These are phyloP conservation scores for Myrmaecium sp. DNA, from an alignment of 2,329 filamentous ascomycete genomes.

Conservation along the genomic window DNA sequence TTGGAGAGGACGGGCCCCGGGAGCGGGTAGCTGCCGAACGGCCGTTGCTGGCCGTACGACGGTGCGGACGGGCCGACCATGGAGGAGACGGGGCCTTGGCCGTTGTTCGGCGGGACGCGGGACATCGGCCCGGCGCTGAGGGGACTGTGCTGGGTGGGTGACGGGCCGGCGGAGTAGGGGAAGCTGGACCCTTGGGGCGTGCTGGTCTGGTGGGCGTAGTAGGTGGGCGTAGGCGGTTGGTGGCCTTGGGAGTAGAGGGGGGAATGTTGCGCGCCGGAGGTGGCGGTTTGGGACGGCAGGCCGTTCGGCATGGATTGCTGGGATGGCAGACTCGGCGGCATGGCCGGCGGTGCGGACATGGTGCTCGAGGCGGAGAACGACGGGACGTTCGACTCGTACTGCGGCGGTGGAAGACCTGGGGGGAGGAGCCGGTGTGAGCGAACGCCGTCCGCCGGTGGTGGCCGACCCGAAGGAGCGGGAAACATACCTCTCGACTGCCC, in stretches of 20 bases:
- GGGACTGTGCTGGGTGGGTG: constrained; percentile 32
- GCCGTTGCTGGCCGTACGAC: constrained; percentile 27
- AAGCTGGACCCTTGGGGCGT: constrained; percentile 32
- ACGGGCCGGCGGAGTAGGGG: constrained; percentile 31
- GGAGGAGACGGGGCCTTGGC: constrained; percentile 27
- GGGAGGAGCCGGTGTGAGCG: constrained; percentile 36
- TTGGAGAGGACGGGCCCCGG: constrained; percentile 62
- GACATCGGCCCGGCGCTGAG: constrained; percentile 27
- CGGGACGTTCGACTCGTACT: constrained; percentile 50
- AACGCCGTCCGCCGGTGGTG: constrained; percentile 31
- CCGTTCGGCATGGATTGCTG: constrained; percentile 30
- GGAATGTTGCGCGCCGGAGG: constrained; percentile 25
- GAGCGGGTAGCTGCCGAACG: constrained; percentile 33
- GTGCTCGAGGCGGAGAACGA: constrained; percentile 44
- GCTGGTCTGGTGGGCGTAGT: constrained; percentile 35
- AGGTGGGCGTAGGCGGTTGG: constrained; percentile 42
- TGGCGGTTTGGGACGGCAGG: constrained; percentile 26
- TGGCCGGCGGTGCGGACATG: constrained; percentile 35
- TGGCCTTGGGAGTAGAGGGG: constrained; percentile 42
- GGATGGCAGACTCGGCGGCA: constrained; percentile 28
- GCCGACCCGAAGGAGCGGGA: constrained; percentile 27
- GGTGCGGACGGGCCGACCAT: constrained; percentile 32
- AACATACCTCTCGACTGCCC: too few relatives aligned
- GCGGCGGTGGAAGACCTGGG: constrained; percentile 45
- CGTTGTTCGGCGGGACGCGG: constrained; percentile 36